Conservation (phyloP, 2,329 filamentous ascomycete genomes). For the Phyllachora maydis region DNA sequence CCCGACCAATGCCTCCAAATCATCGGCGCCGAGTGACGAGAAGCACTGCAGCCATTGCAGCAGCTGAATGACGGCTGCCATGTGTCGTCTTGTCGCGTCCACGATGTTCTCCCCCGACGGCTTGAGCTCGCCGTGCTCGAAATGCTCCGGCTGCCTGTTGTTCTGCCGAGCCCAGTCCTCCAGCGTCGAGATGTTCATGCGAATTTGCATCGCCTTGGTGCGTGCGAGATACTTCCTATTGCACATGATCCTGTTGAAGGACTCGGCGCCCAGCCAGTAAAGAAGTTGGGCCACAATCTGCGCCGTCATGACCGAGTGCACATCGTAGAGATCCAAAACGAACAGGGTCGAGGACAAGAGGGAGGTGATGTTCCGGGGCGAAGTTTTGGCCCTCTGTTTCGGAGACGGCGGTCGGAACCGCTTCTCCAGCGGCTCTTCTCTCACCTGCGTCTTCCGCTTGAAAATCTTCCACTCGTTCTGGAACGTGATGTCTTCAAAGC, state of each 20-base stretch:
- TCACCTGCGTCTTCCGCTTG: constrained; percentile 74
- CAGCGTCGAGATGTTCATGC: constrained; percentile 90
- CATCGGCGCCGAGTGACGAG: constrained; percentile 69
- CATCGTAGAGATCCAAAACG: constrained; percentile 94
- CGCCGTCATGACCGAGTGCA: constrained; percentile 86
- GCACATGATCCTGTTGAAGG: constrained; percentile 96
- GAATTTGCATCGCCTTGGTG: constrained; percentile 98
- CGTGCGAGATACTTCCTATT: constrained; percentile 85
- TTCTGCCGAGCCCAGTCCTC: constrained; percentile 94
- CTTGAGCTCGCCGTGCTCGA: constrained; percentile 74
- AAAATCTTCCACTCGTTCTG: constrained; percentile 98
- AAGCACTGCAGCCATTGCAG: constrained; percentile 97
- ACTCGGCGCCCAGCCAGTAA: constrained; percentile 89
- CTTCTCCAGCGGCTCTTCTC: constrained; percentile 79
- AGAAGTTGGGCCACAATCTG: constrained; percentile 84
- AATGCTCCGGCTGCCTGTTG: constrained; percentile 87
- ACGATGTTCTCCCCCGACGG: constrained; percentile 73
- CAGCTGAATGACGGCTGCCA: constrained; percentile 80
- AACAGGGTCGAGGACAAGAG: constrained; percentile 90
- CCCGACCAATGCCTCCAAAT: constrained; percentile 69
- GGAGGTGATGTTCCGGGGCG: constrained; percentile 87
- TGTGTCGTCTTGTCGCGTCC: constrained; percentile 64
- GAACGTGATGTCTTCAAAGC: constrained; percentile 90
- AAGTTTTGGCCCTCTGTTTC: constrained; percentile 76
- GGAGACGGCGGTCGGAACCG: constrained; percentile 82